Evolutionary conservation across 352 stramenopile species (phyloP).

Genomic region (Pythium coloratum): DNA sequence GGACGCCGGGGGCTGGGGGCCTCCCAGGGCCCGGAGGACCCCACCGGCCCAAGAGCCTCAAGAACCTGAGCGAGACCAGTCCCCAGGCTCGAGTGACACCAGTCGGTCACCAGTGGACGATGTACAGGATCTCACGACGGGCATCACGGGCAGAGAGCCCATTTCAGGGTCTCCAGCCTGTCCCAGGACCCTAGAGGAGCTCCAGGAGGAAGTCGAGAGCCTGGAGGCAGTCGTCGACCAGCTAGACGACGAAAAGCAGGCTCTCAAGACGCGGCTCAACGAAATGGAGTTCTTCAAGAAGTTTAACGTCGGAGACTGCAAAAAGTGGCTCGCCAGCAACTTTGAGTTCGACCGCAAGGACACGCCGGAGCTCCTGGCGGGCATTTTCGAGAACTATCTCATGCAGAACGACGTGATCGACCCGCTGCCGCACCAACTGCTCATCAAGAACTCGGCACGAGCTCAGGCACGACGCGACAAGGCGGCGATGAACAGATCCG

Average conservation of each 20-base stretch:
- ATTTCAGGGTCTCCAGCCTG: slow-evolving; percentile 5
- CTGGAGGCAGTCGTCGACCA: slow-evolving; percentile 43
- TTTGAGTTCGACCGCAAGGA: slow-evolving; percentile 63
- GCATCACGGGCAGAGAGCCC: slow-evolving; percentile 16
- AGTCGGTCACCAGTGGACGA: slow-evolving; percentile 1
- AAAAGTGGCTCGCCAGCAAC: slow-evolving; percentile 51
- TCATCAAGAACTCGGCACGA: slow-evolving; percentile 51
- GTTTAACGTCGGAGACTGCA: slow-evolving; percentile 46
- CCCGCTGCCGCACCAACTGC: slow-evolving; percentile 47
- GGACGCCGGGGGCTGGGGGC: slow-evolving; percentile 6
- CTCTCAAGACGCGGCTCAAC: slow-evolving; percentile 47
- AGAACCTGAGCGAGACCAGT: slow-evolving; percentile 10
- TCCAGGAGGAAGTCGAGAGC: slow-evolving; percentile 42
- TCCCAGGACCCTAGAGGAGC: slow-evolving; percentile 21
- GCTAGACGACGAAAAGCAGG: slow-evolving; percentile 49
- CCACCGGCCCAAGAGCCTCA: background rate
- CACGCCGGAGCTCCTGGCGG: slow-evolving; percentile 41
- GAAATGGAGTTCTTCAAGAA: slow-evolving; percentile 38
- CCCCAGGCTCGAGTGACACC: background rate
- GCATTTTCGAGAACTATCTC: slow-evolving; percentile 58
- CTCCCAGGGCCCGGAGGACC: slow-evolving; percentile 2
- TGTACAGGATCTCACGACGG: slow-evolving; percentile 17
- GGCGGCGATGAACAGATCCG: slow-evolving; percentile 29
- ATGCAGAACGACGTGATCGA: slow-evolving; percentile 47
- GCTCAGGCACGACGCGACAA: slow-evolving; percentile 36